Conservation (phyloP, 495 filamentous ascomycete species). For the Trichoderma gamsii region DNA sequence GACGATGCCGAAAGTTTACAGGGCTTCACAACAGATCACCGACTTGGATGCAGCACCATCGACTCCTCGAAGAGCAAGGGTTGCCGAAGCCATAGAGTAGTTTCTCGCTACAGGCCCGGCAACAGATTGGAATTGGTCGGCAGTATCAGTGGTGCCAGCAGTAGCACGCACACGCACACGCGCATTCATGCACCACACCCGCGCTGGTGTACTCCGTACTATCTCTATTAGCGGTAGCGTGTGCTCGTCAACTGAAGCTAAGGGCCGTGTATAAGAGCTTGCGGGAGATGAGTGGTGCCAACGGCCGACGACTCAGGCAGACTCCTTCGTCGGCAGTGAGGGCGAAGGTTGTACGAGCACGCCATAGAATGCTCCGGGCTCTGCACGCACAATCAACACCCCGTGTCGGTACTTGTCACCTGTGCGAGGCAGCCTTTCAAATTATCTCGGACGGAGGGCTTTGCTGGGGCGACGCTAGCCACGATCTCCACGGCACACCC, state of each 20-base stretch:
- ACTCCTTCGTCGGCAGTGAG: no score
- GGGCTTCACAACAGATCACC: background rate
- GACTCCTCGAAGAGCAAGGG: background rate
- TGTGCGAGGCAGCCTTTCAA: background rate
- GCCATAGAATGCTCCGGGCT: background rate
- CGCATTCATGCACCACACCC: background rate
- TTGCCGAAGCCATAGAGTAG: background rate
- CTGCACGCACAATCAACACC: background rate
- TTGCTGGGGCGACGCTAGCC: conserved; percentile 2
- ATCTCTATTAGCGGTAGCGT: background rate
- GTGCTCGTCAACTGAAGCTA: background rate
- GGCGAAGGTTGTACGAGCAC: no score
- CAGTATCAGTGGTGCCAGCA: background rate
- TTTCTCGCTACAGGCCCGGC: background rate
- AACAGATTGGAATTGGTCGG: background rate
- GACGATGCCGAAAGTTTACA: conserved; percentile 4
- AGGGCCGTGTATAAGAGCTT: background rate
- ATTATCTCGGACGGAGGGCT: background rate
- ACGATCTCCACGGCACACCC: conserved; percentile 12
- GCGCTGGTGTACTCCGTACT: conserved; percentile 4
- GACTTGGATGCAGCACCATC: conserved; percentile 9
- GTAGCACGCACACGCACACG: background rate
- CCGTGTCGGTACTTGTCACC: background rate
- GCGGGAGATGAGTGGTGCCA: background rate
- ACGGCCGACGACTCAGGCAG: no score